Evolutionary conservation across 176 grass and related monocot species (phyloP), one percentile per base, ranked within the genome.

Genomic region (Carex scoparia): DNA sequence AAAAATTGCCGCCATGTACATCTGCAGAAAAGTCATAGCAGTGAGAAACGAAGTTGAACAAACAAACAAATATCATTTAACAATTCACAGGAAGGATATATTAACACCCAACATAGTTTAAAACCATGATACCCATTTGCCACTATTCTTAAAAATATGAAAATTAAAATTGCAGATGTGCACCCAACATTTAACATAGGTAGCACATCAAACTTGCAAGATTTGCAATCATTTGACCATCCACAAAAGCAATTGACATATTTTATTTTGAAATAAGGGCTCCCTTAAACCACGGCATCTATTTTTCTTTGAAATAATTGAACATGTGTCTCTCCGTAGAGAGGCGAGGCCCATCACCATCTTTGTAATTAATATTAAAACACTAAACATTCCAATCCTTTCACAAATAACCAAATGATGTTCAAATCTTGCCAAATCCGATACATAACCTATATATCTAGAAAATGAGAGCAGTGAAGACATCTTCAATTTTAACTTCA

Each of bases 1-100:
- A 54, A 67, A 40, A 83, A 27, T 69, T 56, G 42, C 81, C 40
- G 42, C 81, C 46, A 18, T 83, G 66, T 83, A 83, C 61, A 81
- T 14, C 81, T 83, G 81, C 81, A 83, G 48, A 53, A 31, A 14
- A 83, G 62, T 35, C 19, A 65, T 81, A 46, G 31, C 37, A 65
- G 35, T 65, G 7, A 63, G n/a, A 81, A 46, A 42, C 28, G 2
- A 54, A 78, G 51, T 32, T 57, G 4, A 28, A 77, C 31, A 2
- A 32, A 57, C 30, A 78, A 78, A 10, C 10, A 56, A 56, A 31
- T 51, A 56, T 57, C 27, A 78, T 78, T 78, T 78, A 55, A 57
- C 4, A 10, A 57, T 78, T 49, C 12, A 78, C 49, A 78, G 12
- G 28, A 15, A 78, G 30, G 11, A n/a, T 6, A 56, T 16, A 57